These are phyloP conservation scores for Piromyces finnis DNA, from an alignment of 192 early-diverging fungal genomes.

Conservation along the genomic window DNA sequence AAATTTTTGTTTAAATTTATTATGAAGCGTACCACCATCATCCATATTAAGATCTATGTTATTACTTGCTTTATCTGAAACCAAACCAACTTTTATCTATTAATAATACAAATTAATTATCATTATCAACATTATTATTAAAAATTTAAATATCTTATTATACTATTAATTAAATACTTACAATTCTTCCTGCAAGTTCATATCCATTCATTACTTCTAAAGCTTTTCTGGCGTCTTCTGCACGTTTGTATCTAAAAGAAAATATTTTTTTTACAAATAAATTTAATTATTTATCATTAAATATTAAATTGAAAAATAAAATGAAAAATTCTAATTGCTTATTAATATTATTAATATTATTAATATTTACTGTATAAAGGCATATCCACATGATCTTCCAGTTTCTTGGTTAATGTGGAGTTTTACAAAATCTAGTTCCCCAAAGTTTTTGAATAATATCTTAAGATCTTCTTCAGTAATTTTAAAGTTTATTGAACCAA, in stretches of 20 bases:
- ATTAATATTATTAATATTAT: too few species aligned
- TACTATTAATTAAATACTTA: slow-evolving; percentile 8
- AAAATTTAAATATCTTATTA: not conserved
- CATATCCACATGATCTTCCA: slow-evolving; percentile 54
- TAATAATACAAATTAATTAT: too few species aligned
- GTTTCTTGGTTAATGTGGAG: slow-evolving; percentile 57
- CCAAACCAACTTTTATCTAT: slow-evolving; percentile 57
- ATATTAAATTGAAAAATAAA: too few species aligned
- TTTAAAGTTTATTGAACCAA: slow-evolving; percentile 20
- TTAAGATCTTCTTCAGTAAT: slow-evolving; percentile 49
- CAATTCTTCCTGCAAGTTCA: slow-evolving; percentile 51
- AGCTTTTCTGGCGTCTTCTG: slow-evolving; percentile 57
- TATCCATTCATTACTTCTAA: slow-evolving; percentile 68
- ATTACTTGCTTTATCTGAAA: slow-evolving; percentile 39
- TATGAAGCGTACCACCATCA: not conserved
- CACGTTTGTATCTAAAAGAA: slow-evolving; percentile 25
- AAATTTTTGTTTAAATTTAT: too few species aligned
- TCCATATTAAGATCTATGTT: slow-evolving; percentile 8
- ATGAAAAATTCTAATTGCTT: too few species aligned
- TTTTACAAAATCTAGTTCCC: slow-evolving; percentile 62
- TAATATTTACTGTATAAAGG: slow-evolving; percentile 53
- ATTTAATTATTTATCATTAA: not conserved
- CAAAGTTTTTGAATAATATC: slow-evolving; percentile 68
- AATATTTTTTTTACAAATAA: not conserved
- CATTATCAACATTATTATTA: not conserved